These are phyloP conservation scores for Colletotrichum spaethianum DNA, from an alignment of 2,329 filamentous ascomycete species.

Conservation along the genomic window DNA sequence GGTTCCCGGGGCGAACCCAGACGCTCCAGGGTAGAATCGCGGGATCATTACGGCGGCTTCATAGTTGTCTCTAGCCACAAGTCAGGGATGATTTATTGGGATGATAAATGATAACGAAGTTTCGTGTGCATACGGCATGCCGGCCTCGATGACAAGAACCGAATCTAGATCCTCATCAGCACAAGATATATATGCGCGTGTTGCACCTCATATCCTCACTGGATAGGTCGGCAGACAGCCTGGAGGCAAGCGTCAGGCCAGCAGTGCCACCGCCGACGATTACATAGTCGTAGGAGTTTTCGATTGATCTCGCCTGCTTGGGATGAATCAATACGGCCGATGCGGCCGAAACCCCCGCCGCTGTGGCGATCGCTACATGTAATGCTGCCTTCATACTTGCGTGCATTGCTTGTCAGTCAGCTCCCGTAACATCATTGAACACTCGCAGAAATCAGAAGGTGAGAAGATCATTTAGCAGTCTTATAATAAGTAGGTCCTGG, in stretches of 20 bases:
- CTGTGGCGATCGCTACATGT: not conserved
- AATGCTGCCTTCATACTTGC: not conserved
- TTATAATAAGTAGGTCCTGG: too few relatives aligned
- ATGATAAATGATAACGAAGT: too few relatives aligned
- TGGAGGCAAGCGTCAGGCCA: slow-evolving; percentile 52
- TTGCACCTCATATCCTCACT: not conserved
- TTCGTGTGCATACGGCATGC: slow-evolving; percentile 31
- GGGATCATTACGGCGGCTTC: slow-evolving; percentile 36
- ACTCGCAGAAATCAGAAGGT: not conserved
- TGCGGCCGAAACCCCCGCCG: not conserved
- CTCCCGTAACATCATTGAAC: too few relatives aligned
- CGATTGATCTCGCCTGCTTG: not conserved
- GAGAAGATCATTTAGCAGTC: accelerated
- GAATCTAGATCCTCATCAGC: slow-evolving; percentile 10
- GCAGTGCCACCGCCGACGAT: slow-evolving; percentile 51
- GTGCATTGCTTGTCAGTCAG: not conserved
- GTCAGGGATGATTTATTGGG: not conserved
- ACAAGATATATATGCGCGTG: not conserved
- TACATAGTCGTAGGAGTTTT: slow-evolving; percentile 47
- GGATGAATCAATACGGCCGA: not conserved
- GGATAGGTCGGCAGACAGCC: slow-evolving; percentile 39
- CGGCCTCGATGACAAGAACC: slow-evolving; percentile 42
- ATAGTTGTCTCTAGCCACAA: slow-evolving; percentile 19
- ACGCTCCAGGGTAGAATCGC: slow-evolving; percentile 24
- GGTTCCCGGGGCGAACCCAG: slow-evolving; percentile 43